Conservation (phyloP, 2,329 filamentous ascomycete genomes). For the Pseudogymnoascus sp. region DNA sequence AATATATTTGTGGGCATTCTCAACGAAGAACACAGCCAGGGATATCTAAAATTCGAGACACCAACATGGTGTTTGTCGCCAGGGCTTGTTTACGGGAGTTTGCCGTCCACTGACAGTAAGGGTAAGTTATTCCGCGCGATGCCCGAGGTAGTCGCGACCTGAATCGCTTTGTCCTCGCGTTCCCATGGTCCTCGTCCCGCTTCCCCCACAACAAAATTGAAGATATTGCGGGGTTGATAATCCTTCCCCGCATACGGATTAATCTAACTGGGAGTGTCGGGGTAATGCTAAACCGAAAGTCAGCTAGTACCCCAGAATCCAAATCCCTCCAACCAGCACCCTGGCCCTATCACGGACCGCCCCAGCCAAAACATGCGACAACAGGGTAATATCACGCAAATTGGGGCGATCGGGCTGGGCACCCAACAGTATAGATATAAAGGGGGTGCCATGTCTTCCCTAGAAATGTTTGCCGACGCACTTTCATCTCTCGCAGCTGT, state of each 20-base stretch:
- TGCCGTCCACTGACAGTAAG: neutral
- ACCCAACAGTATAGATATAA: neutral
- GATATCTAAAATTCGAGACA: neutral
- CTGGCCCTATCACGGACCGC: neutral
- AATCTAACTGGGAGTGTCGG: neutral
- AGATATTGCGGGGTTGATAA: neutral
- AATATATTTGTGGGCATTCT: neutral
- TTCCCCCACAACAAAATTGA: neutral
- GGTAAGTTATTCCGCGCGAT: neutral
- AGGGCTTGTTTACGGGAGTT: neutral
- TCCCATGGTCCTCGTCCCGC: neutral
- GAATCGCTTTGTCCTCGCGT: neutral
- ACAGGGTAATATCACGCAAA: neutral
- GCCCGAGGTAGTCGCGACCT: neutral
- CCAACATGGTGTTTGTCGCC: neutral
- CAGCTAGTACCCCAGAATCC: neutral
- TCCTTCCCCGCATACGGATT: neutral
- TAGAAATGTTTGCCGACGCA: neutral
- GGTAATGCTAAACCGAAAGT: neutral
- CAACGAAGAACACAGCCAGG: neutral
- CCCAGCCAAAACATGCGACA: neutral
- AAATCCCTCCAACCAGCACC: neutral
- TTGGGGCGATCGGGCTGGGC: neutral
- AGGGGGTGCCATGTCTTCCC: neutral
- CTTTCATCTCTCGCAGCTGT: neutral